Base-by-base conservation (phyloP, 148 eudicot genomes). In the Agrostemma githago region DNA sequence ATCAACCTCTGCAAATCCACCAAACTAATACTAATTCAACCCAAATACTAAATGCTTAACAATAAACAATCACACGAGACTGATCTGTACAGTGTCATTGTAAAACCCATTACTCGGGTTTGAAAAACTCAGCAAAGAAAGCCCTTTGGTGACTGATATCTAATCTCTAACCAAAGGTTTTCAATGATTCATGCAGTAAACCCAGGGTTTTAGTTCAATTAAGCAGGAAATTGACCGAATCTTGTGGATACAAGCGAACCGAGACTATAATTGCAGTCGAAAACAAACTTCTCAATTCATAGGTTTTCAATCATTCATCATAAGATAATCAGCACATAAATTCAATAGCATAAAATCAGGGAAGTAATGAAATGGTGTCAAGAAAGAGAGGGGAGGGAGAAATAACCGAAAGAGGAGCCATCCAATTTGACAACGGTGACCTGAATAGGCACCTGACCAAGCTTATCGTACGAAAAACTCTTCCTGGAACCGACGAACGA, bases 341-440 rank as follows among this genome's bases (percentile, higher is more conserved):
- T 43, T 43, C 46, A 4, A 43, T 2, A 43, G 6, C 46, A 43
- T 43, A 43, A 43, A 9, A 9, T 9, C 54, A 9, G 51, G 10
- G 14, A 48, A 48, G 12, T 46, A 46, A 6, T 26, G 61, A 48
- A 51, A 44, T 26, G 12, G 46, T 3, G 17, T 17, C n/a, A 48
- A 15, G 14, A 16, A 1, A 77, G 20, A 11, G 19, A 44, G 39
- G 58, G 37, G 10, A 65, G 20, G 19, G 48, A 21, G 40, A 54
- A 51, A 1, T 51, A 17, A 92, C 97, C 89, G 42, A 92, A 92
- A 41, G 84, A 73, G 48, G 96, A 79, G 26, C 89, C 92, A 72
- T 92, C 96, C 64, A 92, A 83, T 79, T 90, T 92, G 78, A 82
- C 74, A 19, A 92, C 70, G 68, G 87, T 85, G 76, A 92, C 86